Conservation (phyloP, 495 filamentous ascomycete species). For the Cenococcum geophilum region DNA sequence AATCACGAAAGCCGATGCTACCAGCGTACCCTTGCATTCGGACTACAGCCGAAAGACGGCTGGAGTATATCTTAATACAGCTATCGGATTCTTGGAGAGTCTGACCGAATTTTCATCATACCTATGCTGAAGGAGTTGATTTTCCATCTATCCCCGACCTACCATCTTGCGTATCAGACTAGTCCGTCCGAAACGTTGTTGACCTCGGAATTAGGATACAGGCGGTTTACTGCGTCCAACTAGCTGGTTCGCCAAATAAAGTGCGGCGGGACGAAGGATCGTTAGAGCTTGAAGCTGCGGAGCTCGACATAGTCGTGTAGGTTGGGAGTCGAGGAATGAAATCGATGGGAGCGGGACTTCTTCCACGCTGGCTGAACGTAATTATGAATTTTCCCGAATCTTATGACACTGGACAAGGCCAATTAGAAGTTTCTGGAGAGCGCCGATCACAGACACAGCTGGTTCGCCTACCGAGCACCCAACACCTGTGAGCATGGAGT, state of each 20-base stretch:
- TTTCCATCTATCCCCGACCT: not conserved
- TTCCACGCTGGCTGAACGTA: not conserved
- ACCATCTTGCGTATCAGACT: not conserved
- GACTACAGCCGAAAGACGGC: not conserved
- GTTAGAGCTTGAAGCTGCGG: not conserved
- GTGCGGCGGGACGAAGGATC: not conserved
- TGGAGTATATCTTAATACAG: not conserved
- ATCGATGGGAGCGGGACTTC: not conserved
- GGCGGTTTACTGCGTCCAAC: not conserved
- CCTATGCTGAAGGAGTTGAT: not conserved
- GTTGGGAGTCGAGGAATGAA: not conserved
- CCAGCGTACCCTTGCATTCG: not conserved
- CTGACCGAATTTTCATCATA: not conserved
- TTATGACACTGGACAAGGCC: not conserved
- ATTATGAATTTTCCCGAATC: not conserved
- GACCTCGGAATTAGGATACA: not conserved
- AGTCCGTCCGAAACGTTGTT: not conserved
- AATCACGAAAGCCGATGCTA: not conserved
- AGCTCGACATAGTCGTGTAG: not conserved
- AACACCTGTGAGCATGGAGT: not conserved
- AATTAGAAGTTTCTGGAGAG: not conserved
- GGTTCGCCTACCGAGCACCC: not conserved
- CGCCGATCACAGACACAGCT: not conserved
- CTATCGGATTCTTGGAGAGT: not conserved
- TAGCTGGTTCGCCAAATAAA: not conserved